Evolutionary conservation across 371 early-diverging fungal species (phyloP).

Genomic region (Mucor velutinosus): DNA sequence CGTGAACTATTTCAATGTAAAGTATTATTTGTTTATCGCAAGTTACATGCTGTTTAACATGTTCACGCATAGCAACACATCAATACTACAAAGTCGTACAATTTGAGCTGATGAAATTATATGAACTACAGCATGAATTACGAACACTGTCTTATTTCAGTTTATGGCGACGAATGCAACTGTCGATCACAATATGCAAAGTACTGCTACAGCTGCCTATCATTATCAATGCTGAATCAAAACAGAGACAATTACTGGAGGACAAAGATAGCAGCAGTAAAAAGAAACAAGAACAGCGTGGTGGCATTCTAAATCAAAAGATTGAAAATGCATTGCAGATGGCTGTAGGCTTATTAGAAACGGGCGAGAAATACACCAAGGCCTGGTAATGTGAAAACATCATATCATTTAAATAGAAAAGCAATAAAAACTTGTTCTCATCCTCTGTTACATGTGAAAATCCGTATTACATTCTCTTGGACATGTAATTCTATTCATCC

Average conservation of each 20-base stretch:
- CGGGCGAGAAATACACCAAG: constrained; percentile 53
- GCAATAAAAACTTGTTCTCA: background rate
- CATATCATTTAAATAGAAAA: background rate
- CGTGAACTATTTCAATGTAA: constrained; percentile 62
- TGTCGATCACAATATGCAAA: constrained; percentile 60
- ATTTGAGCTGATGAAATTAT: constrained; percentile 61
- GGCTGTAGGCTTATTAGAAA: constrained; percentile 58
- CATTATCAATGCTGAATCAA: constrained; percentile 51
- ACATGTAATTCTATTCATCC: background rate
- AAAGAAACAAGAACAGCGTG: background rate
- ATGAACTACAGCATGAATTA: constrained; percentile 63
- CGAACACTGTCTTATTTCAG: constrained; percentile 61
- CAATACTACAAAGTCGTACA: constrained; percentile 64
- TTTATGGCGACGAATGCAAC: constrained; percentile 57
- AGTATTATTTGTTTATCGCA: background rate
- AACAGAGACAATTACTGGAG: constrained; percentile 31
- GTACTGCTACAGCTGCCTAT: constrained; percentile 61
- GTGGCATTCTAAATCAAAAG: constrained; percentile 48
- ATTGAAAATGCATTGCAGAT: constrained; percentile 56
- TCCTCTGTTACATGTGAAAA: background rate
- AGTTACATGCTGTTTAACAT: background rate
- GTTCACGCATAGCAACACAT: constrained; percentile 46
- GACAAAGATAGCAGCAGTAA: constrained; percentile 21
- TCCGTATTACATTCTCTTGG: background rate
- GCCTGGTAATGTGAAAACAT: constrained; percentile 21